Base-by-base conservation (phyloP, 139 green algal genomes). In the Auxenochlorella protothecoides region DNA sequence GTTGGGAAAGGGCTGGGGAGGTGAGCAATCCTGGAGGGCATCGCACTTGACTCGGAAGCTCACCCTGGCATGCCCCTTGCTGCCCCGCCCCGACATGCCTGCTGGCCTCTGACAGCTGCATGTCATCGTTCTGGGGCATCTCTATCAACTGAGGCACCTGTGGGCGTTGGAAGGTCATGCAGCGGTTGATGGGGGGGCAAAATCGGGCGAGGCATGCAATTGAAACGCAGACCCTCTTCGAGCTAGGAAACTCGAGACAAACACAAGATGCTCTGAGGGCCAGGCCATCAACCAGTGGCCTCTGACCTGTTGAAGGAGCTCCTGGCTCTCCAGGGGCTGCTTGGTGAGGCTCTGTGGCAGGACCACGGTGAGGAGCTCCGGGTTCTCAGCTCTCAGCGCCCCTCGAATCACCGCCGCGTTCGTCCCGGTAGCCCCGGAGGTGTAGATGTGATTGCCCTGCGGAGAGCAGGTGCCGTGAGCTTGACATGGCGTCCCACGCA, bases 361-460 rank as follows among this genome's bases (percentile, higher is more conserved):
- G 53, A 99, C 91, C 51, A 99, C 94, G 2, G 92, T 98, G 61
- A 99, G 82, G 68, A 97, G 87, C 59, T 98, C 89, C 5, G 91
- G 90, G 55, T 83, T 81, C 77, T 98, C 94, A 4, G 94, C 94
- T 1, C 94, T 80, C 63, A 99, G 80, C 9, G 94, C 92, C 0
- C 94, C 94, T 59, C 93, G 87, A 77, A 99, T 97, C 16, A 99
- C 94, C 4, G 94, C 94, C 11, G 94, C 94, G 78, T 99, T 98
- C 15, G 94, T 99, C 9, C 94, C 94, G 0, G 91, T 96, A 0
- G 94, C 92, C 2, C 94, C 94, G 3, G 89, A 96, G 0, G 94
- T 99, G 86, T 89, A 97, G 52, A 99, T 93, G 82, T 97, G 92
- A 81, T 99, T 99, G 63, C 85, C 89, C 89, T 96, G 83, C 65